Evolutionary conservation across 805 yeast species (phyloP).

Genomic region (Zygoascus bituminiphila): DNA sequence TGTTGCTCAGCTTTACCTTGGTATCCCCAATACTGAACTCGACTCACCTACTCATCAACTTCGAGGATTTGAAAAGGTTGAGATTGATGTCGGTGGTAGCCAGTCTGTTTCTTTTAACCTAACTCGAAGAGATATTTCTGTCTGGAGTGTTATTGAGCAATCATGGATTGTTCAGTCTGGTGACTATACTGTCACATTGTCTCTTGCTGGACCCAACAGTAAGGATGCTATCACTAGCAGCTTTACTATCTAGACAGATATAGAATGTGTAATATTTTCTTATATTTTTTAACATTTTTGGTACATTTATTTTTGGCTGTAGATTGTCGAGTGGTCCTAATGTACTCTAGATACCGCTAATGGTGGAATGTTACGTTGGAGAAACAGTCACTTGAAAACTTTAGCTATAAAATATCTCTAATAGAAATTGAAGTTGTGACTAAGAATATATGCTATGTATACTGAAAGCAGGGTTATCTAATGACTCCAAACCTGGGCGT

Average conservation of each 20-base stretch:
- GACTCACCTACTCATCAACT: constrained; percentile 46
- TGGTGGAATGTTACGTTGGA: too few species aligned
- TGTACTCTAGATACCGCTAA: too few species aligned
- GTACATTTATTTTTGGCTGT: too few species aligned
- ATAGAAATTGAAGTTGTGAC: too few species aligned
- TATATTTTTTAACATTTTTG: too few species aligned
- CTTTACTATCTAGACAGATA: background rate
- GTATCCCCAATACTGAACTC: constrained; percentile 34
- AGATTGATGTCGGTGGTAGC: constrained; percentile 35
- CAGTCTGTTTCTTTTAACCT: constrained; percentile 37
- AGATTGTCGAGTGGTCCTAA: too few species aligned
- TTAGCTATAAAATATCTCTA: too few species aligned
- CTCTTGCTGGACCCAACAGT: background rate
- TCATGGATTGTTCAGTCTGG: constrained; percentile 55
- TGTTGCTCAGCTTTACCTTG: constrained; percentile 47
- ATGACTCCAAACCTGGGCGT: constrained; percentile 57
- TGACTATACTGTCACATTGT: constrained; percentile 35
- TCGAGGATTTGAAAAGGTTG: constrained; percentile 51
- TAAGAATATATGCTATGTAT: too few species aligned
- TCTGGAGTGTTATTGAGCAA: constrained; percentile 48
- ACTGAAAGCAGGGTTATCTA: too few species aligned
- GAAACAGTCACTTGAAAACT: too few species aligned
- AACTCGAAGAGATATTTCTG: constrained; percentile 44
- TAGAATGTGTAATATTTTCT: background rate
- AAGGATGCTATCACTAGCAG: background rate